These are phyloP conservation scores for Crithidia expoeki DNA, from an alignment of 208 protist genomes.

Conservation along the genomic window DNA sequence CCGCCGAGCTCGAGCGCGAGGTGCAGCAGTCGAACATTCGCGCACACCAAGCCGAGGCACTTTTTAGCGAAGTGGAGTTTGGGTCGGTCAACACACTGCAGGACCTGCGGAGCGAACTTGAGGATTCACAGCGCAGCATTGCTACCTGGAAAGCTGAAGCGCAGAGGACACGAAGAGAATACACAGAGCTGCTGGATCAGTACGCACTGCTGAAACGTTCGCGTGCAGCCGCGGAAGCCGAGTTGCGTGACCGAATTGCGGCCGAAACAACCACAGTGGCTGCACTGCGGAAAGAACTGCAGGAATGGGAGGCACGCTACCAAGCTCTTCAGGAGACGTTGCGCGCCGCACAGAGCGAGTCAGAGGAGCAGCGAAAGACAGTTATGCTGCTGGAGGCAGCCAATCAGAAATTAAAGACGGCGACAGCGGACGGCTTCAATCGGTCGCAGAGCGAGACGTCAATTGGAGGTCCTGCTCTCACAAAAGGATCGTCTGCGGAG, in stretches of 20 bases:
- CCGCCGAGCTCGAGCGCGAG: slow-evolving; percentile 55
- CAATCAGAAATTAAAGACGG: slow-evolving; percentile 21
- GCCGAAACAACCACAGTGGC: slow-evolving; percentile 16
- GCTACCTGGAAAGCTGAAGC: slow-evolving; percentile 39
- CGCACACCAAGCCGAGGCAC: slow-evolving; percentile 59
- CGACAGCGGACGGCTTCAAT: background rate
- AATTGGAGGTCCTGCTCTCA: background rate
- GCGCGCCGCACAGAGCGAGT: slow-evolving; percentile 22
- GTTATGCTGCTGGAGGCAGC: slow-evolving; percentile 30
- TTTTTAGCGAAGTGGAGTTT: slow-evolving; percentile 49
- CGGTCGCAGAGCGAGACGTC: slow-evolving; percentile 14
- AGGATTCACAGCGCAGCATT: slow-evolving; percentile 53
- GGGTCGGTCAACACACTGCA: slow-evolving; percentile 49
- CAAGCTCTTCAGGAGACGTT: slow-evolving; percentile 24
- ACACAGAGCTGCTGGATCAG: slow-evolving; percentile 40
- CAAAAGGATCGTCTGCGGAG: slow-evolving; percentile 19
- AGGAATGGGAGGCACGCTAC: slow-evolving; percentile 28
- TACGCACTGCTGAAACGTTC: slow-evolving; percentile 42
- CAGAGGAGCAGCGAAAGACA: slow-evolving; percentile 27
- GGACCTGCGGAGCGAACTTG: slow-evolving; percentile 59
- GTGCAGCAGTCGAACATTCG: slow-evolving; percentile 55
- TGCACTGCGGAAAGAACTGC: slow-evolving; percentile 12
- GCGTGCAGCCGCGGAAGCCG: slow-evolving; percentile 21
- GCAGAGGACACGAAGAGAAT: slow-evolving; percentile 36
- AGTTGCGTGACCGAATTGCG: slow-evolving; percentile 28